Conservation (phyloP, 108 stramenopile species). For the Cyclotella baltica region DNA sequence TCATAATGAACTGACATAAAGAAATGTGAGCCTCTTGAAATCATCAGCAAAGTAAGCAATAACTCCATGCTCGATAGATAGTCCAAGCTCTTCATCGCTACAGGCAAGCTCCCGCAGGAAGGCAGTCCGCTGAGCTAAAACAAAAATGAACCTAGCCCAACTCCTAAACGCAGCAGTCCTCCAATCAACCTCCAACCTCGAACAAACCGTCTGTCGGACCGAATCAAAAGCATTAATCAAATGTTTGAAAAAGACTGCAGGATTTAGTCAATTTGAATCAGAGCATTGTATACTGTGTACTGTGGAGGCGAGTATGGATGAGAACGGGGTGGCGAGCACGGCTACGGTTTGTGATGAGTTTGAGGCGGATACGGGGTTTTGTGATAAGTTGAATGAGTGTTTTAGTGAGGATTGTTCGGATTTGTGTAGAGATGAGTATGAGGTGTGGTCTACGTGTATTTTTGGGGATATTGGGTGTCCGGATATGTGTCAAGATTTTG, state of each 20-base stretch:
- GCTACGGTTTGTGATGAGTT: slow-evolving; percentile 3
- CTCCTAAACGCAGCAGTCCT: not conserved
- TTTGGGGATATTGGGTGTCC: slow-evolving; percentile 4
- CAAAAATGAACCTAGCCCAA: slow-evolving; percentile 8
- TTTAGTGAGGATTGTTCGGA: not conserved
- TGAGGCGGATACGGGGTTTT: slow-evolving; percentile 10
- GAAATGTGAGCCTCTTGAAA: too few species aligned
- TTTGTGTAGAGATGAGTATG: slow-evolving; percentile 8
- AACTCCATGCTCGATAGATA: too few species aligned
- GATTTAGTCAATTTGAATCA: not conserved
- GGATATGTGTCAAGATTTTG: not conserved
- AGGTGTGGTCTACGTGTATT: slow-evolving; percentile 1
- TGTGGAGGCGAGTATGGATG: not conserved
- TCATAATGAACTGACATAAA: too few species aligned
- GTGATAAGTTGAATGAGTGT: not conserved
- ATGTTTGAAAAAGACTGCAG: not conserved
- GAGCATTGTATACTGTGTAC: not conserved
- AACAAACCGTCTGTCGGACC: not conserved
- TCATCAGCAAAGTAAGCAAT: too few species aligned
- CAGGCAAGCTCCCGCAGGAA: too few species aligned
- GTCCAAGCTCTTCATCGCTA: too few species aligned
- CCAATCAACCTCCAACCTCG: not conserved
- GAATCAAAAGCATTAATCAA: not conserved
- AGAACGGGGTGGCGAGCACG: not conserved
- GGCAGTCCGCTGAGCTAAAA: too few species aligned